Evolutionary conservation across 805 yeast species (phyloP).

Genomic region (Monosporozyma unispora): DNA sequence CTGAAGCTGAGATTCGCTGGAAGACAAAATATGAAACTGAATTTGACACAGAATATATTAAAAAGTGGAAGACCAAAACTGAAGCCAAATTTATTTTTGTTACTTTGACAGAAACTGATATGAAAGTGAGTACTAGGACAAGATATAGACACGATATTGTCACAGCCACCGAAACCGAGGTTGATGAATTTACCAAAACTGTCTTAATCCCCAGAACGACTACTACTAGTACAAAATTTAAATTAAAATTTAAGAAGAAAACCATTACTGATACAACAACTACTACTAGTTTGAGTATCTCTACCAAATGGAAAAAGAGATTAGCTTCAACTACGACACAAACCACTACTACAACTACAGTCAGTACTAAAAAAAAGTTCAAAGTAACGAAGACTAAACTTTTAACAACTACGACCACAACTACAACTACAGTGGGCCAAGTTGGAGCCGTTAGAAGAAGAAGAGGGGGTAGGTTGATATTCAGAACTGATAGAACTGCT

Average conservation of each 20-base stretch:
- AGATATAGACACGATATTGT: conserved; percentile 12
- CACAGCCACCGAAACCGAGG: conserved; percentile 21
- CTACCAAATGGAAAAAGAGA: conserved; percentile 4
- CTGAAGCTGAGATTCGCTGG: conserved; percentile 7
- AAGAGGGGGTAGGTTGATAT: background rate
- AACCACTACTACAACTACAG: conserved; percentile 7
- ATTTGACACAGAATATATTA: conserved; percentile 8
- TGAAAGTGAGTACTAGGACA: conserved; percentile 13
- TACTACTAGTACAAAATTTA: conserved; percentile 11
- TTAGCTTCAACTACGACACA: conserved; percentile 6
- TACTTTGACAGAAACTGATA: conserved; percentile 22
- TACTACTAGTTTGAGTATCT: conserved; percentile 16
- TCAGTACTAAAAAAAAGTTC: conserved; percentile 4
- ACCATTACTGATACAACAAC: conserved; percentile 15
- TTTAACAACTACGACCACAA: conserved; percentile 11
- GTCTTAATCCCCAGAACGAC: background rate
- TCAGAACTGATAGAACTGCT: background rate
- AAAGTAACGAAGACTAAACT: conserved; percentile 3
- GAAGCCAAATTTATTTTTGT: conserved; percentile 22
- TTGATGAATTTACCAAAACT: conserved; percentile 7
- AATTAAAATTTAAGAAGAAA: conserved; percentile 8
- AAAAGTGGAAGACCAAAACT: conserved; percentile 17
- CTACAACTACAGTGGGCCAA: conserved; percentile 5
- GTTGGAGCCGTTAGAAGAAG: background rate
- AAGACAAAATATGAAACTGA: conserved; percentile 4